Base-by-base conservation (phyloP, 176 grass and related monocot genomes). In the Saccharum officinarum region DNA sequence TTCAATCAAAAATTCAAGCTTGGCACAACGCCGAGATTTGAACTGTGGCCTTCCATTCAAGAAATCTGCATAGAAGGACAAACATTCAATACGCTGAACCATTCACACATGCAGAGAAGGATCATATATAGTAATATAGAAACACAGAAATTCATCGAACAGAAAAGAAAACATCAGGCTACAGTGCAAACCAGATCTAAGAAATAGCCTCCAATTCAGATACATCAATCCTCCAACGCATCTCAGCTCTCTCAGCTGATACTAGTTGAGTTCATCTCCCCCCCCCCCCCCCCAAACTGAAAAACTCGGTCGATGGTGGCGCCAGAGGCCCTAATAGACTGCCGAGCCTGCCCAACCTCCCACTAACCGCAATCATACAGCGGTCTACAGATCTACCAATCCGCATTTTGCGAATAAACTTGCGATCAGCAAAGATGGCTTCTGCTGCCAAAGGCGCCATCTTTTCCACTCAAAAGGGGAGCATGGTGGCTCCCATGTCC, bases 321-420 rank as follows among this genome's bases (percentile, higher is more conserved):
- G 36, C 23, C 59, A 44, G 77, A 30, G 40, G 40, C 63, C 26
- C 69, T 38, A 69, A 26, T 59, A 83, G 69, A 49, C 11, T 42
- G 76, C 41, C 41, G 72, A 86, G 85, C 72, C 83, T 44, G 55
- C 76, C 73, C 64, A 86, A 71, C 72, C 83, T 38, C 88, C 83
- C 88, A 90, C 78, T 82, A 82, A 82, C 64, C 17, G 55, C 74
- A 90, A 90, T 90, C 41, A 82, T 86, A 22, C 71, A 70, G 17
- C 34, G 50, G 20, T n/a, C 41, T 81, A 77, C 7, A 75, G 77
- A 89, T 85, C 62, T 45, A 89, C 31, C 33, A 22, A 42, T 57
- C 65, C 52, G 44, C 42, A 54, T 73, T 78, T 31, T 16, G 66
- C 42, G 65, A 73, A 78, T 86, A 86, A 83, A 86, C 3, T 37